These are phyloP conservation scores for Parasitella parasitica DNA, from an alignment of 371 early-diverging fungal genomes.

Conservation along the genomic window DNA sequence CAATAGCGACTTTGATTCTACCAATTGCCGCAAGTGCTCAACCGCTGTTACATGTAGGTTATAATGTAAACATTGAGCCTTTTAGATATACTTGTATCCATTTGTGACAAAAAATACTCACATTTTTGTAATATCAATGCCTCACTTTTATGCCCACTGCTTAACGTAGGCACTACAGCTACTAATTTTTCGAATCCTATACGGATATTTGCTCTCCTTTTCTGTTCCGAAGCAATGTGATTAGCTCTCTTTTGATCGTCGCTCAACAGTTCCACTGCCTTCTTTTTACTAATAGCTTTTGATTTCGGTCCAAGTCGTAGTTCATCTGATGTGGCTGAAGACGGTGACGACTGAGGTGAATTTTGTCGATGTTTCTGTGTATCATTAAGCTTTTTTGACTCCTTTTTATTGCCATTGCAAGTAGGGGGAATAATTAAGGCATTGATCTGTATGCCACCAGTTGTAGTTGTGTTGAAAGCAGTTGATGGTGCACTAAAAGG, in stretches of 20 bases:
- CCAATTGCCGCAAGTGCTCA: conserved; percentile 18
- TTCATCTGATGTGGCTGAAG: not conserved
- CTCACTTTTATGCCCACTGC: conserved; percentile 55
- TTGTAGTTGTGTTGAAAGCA: not conserved
- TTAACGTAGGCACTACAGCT: conserved; percentile 73
- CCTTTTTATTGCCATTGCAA: not conserved
- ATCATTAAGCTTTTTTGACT: not conserved
- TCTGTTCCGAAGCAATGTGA: conserved; percentile 91
- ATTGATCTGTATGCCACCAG: conserved; percentile 10
- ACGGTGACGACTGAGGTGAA: conserved; percentile 4
- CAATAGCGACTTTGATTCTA: conserved; percentile 17
- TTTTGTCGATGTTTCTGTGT: not conserved
- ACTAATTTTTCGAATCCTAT: conserved; percentile 77
- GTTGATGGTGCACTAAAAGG: not conserved
- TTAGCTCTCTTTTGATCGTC: conserved; percentile 88
- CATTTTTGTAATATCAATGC: conserved; percentile 38
- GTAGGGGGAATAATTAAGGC: not conserved
- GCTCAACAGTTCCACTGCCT: conserved; percentile 66
- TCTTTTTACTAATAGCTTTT: conserved; percentile 14
- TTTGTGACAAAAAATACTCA: conserved; percentile 1
- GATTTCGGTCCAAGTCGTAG: not conserved
- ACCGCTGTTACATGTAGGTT: conserved; percentile 6
- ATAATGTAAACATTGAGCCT: no score
- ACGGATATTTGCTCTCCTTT: conserved; percentile 81
- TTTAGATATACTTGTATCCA: no score